These are phyloP conservation scores for Thyridium curvatum DNA, from an alignment of 2,329 filamentous ascomycete genomes.

Conservation along the genomic window DNA sequence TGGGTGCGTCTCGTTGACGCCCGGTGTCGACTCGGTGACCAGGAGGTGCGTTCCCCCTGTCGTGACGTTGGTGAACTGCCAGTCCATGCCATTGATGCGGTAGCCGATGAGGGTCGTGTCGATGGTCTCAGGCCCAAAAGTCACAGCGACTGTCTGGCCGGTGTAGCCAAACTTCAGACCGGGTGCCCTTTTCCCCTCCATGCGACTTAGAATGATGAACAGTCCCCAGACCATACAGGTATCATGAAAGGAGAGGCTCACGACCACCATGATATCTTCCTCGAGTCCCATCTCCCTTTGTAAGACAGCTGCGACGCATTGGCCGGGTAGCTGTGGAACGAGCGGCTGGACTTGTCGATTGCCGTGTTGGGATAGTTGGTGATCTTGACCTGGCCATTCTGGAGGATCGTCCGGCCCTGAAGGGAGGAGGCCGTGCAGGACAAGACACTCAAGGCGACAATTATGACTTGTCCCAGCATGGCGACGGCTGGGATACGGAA, in stretches of 20 bases:
- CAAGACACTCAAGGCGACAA: too few species aligned
- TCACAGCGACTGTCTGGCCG: slow-evolving; percentile 44
- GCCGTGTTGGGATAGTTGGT: slow-evolving; percentile 34
- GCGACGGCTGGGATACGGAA: too few species aligned
- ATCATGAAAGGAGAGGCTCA: slow-evolving; percentile 27
- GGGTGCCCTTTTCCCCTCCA: slow-evolving; percentile 29
- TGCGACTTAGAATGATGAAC: slow-evolving; percentile 2
- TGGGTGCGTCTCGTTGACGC: slow-evolving; percentile 34
- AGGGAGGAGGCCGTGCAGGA: background rate
- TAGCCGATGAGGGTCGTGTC: slow-evolving; percentile 48
- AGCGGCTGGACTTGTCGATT: slow-evolving; percentile 22
- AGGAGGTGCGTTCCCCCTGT: slow-evolving; percentile 49
- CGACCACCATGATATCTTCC: slow-evolving; percentile 56
- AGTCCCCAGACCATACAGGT: too few species aligned
- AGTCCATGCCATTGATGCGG: slow-evolving; percentile 51
- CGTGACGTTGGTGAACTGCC: slow-evolving; percentile 56
- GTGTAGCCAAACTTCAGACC: slow-evolving; percentile 51
- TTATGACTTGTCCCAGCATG: too few species aligned
- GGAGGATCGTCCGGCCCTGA: slow-evolving; percentile 23
- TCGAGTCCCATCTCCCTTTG: slow-evolving; percentile 57
- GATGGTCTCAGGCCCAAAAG: slow-evolving; percentile 45
- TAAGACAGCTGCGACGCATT: slow-evolving; percentile 50
- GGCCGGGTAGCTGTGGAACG: slow-evolving; percentile 39
- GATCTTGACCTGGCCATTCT: slow-evolving; percentile 32
- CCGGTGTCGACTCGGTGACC: slow-evolving; percentile 35